Percentiles rank a stretch among this genome's conserved stretches.
Conservation (phyloP, 140 eudicot species). For the Cichorium intybus region DNA sequence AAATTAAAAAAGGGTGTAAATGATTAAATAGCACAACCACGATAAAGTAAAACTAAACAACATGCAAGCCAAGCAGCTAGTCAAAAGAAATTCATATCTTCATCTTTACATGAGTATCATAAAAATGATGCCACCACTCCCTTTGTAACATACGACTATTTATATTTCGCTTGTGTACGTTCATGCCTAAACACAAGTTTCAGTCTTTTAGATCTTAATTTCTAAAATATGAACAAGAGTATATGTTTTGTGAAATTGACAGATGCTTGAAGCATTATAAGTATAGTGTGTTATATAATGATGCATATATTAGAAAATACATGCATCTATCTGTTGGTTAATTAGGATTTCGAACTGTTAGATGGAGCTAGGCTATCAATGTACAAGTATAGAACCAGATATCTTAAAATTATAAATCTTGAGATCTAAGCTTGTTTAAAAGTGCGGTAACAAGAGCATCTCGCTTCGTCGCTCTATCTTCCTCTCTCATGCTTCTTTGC, state of each 20-base stretch:
- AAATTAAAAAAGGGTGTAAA: too few species aligned
- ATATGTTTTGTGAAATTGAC: not conserved
- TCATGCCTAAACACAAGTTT: not conserved
- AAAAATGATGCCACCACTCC: not conserved
- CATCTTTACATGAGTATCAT: not conserved
- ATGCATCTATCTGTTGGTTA: too few species aligned
- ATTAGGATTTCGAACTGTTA: not conserved
- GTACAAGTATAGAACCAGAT: not conserved
- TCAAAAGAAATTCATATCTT: not conserved
- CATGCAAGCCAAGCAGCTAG: not conserved
- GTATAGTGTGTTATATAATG: too few species aligned
- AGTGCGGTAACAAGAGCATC: slow-evolving; percentile 81
- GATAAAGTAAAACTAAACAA: not conserved
- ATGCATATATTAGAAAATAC: not conserved
- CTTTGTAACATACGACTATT: not conserved
- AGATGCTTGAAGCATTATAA: not conserved
- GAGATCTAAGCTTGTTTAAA: slow-evolving; percentile 60
- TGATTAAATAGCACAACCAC: too few species aligned
- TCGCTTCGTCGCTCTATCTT: slow-evolving; percentile 71
- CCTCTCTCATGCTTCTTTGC: slow-evolving; percentile 71
- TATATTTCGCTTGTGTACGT: not conserved
- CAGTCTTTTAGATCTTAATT: too few species aligned
- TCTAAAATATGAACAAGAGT: not conserved
- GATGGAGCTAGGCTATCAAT: not conserved
- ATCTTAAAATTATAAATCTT: slow-evolving; percentile 22